These are phyloP conservation scores for Straminergon stramineum DNA, from an alignment of 225 moss, liverwort and hornwort genomes.

Conservation along the genomic window DNA sequence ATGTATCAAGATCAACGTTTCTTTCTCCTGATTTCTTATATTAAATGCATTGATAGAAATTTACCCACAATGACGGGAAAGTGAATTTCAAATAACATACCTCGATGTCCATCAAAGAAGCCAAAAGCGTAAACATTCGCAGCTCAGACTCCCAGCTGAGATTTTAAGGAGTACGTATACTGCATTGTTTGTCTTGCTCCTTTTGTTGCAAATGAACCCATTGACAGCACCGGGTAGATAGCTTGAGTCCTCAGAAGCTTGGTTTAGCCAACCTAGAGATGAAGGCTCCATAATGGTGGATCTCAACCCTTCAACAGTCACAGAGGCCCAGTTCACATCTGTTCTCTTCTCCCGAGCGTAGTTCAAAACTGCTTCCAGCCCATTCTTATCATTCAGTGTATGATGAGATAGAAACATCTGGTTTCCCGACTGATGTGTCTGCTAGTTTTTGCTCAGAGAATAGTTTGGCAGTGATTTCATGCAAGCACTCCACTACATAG, in stretches of 20 bases:
- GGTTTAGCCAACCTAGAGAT: conserved; percentile 19
- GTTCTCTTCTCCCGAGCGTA: too few species aligned
- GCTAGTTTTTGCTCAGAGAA: too few species aligned
- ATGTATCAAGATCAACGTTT: neutral
- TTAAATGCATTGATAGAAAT: too few species aligned
- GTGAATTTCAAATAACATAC: too few species aligned
- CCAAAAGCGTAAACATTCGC: conserved; percentile 42
- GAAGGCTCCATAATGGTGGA: neutral
- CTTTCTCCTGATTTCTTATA: neutral
- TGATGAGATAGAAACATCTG: too few species aligned
- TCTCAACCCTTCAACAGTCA: neutral
- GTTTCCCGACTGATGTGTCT: too few species aligned
- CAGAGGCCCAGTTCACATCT: too few species aligned
- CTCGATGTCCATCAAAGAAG: conserved; percentile 39
- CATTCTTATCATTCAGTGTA: too few species aligned
- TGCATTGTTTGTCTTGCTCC: conserved; percentile 69
- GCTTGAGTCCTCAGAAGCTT: neutral
- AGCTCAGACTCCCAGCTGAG: conserved; percentile 32
- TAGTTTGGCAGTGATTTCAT: too few species aligned
- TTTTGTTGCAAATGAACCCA: conserved; percentile 50
- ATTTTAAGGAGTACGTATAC: conserved; percentile 37
- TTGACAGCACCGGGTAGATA: conserved; percentile 39
- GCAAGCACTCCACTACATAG: too few species aligned
- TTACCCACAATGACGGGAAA: too few species aligned
- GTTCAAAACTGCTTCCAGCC: too few species aligned